Base-by-base conservation (phyloP, 2,329 filamentous ascomycete species). In the Uncinocarpus reesii region DNA sequence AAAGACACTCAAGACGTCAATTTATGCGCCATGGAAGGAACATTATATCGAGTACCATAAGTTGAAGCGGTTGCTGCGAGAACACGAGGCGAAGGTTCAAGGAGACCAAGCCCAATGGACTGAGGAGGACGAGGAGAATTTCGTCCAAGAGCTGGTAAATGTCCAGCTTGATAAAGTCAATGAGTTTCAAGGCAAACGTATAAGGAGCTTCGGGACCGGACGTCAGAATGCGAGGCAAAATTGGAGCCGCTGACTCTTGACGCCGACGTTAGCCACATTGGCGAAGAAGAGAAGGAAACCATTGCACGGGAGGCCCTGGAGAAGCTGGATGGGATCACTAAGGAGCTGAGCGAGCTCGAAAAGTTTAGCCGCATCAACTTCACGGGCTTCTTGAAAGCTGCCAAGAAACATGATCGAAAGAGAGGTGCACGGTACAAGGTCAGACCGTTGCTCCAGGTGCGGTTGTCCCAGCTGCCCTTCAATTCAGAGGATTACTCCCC, bases 331-430 rank as follows among this genome's bases (percentile, higher is more conserved):
- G 34, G 28, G 10, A 54, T 56, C 20, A 92, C 86, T 28, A 86
- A 86, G 63, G 87, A 95, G 67, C 82, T 93, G 61, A 90, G 84
- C 64, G 86, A 94, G 72, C 77, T 98, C 57, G 92, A 95, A 69
- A 92, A 86, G 66, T 98, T 92, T 70, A 92, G 87, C 67, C 85
- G 83, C 55, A 83, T 95, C 71, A 98, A 98, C 71, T 98, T 95
- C 68, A 95, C 92, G 4, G 92, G 88, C 41, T 95, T 96, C 68
- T 77, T 95, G 62, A 98, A 98, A 75, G 94, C 94, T 41, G 88
- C 88, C 49, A 98, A 98, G 80, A 98, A 98, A 71, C 92, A 98
- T 69, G 92, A 98, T 68, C 85, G 92, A 56, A 93, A 90, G 71
- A 79, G 90, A 56, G 89, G 89, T 48, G 77, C 81, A 56, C 77